Evolutionary conservation across 345 rosid genomes (phyloP).

Genomic region (Pelargonium nanum): DNA sequence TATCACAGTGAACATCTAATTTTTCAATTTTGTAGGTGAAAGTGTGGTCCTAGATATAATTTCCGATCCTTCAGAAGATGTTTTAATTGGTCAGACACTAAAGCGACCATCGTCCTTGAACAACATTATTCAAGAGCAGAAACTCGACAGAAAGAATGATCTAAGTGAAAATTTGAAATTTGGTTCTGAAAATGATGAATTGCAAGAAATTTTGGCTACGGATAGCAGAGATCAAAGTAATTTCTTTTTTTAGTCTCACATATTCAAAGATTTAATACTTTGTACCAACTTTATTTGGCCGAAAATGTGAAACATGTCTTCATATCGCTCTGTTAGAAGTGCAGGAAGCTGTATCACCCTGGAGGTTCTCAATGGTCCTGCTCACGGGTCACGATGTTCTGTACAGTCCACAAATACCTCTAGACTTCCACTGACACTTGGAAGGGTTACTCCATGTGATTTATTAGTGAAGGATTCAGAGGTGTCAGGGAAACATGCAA

Average conservation of each 20-base stretch:
- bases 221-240: slow-evolving; percentile 61
- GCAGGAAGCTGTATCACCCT: slow-evolving; percentile 89
- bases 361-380: slow-evolving; percentile 88
- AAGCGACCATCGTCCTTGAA: slow-evolving; percentile 30
- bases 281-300: slow-evolving; percentile 15
- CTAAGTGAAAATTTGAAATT: slow-evolving; percentile 20
- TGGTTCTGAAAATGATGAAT: slow-evolving; percentile 25
- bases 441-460: slow-evolving; percentile 80
- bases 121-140: slow-evolving; percentile 32
- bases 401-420: slow-evolving; percentile 53
- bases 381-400: slow-evolving; percentile 47
- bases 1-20: background rate
- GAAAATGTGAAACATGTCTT: slow-evolving; percentile 34
- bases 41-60: slow-evolving; percentile 50
- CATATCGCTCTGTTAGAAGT: slow-evolving; percentile 58
- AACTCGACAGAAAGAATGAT: slow-evolving; percentile 24
- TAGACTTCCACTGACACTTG: slow-evolving; percentile 73
- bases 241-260: slow-evolving; percentile 24
- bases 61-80: slow-evolving; percentile 45
- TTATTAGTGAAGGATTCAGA: slow-evolving; percentile 70
- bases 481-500: slow-evolving; percentile 96
- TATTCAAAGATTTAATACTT: slow-evolving; percentile 12
- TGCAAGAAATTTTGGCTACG: slow-evolving; percentile 23
- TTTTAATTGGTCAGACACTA: slow-evolving; percentile 56
- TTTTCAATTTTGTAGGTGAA: slow-evolving; percentile 37